A percentile compares a stretch with the other conserved stretches of the same genome.
Conservation (phyloP, 139 green algal genomes). For the Coelastrella sp. region DNA sequence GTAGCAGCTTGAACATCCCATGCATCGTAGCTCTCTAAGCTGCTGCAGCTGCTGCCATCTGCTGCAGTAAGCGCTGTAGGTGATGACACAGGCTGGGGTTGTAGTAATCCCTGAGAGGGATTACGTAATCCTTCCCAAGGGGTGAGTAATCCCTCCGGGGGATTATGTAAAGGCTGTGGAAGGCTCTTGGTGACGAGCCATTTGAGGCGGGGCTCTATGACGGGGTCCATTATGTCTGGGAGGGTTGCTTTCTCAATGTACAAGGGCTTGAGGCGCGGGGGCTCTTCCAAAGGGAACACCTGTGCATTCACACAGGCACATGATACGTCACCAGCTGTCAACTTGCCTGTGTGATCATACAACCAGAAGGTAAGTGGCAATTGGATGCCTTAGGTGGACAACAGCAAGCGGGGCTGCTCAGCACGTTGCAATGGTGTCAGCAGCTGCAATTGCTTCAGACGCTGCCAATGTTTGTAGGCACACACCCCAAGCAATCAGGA, state of each 20-base stretch:
- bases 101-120: neutral
- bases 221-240: constrained; percentile 53
- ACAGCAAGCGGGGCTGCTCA: no score
- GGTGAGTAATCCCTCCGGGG: neutral
- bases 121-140: neutral
- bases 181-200: constrained; percentile 2
- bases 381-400: no score
- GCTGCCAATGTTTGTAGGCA: no score
- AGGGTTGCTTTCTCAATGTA: constrained; percentile 59
- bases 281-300: constrained; percentile 50
- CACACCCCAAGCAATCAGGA: neutral
- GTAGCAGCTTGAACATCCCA: neutral
- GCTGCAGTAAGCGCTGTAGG: neutral
- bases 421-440: no score
- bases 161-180: neutral
- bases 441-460: no score
- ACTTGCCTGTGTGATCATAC: no score
- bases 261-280: constrained; percentile 49
- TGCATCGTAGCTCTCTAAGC: neutral
- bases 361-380: no score
- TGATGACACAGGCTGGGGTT: neutral
- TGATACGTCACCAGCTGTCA: no score
- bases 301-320: neutral
- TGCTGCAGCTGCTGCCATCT: neutral
- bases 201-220: neutral